Evolutionary conservation across 2,329 filamentous ascomycete species (phyloP).

Genomic region (Endoconidiophora laricicola): DNA sequence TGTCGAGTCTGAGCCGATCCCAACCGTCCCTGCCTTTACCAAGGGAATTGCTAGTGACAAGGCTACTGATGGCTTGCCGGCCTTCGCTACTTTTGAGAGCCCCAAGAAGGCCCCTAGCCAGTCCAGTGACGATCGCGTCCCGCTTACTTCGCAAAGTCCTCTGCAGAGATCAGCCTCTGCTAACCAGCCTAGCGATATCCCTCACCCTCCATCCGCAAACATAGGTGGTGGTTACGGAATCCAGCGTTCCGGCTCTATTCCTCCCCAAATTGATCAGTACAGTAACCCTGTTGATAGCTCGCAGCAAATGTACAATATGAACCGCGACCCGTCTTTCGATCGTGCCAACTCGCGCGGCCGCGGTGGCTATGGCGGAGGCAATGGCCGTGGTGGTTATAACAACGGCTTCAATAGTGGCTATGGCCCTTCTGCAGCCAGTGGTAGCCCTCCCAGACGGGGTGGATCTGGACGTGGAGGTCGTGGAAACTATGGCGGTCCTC

Average conservation of each 20-base stretch:
- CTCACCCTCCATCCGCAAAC: conserved; percentile 14
- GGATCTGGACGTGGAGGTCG: conserved; percentile 26
- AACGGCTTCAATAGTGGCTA: conserved; percentile 16
- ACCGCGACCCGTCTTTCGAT: conserved; percentile 25
- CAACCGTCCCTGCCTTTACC: conserved; percentile 33
- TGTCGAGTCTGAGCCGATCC: conserved; percentile 36
- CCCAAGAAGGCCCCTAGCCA: conserved; percentile 31
- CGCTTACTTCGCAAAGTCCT: conserved; percentile 49
- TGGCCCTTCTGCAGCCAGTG: conserved; percentile 13
- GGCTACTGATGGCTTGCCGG: conserved; percentile 29
- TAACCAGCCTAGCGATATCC: conserved; percentile 1
- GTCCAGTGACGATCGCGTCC: conserved; percentile 52
- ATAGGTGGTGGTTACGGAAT: conserved; percentile 21
- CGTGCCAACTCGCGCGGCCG: conserved; percentile 37
- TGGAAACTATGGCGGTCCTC: background rate
- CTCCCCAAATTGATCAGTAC: conserved; percentile 39
- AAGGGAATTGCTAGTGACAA: conserved; percentile 29
- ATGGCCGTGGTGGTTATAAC: conserved; percentile 32
- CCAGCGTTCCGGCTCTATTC: conserved; percentile 25
- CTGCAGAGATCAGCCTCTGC: conserved; percentile 33
- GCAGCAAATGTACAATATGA: background rate
- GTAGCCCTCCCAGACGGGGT: conserved; percentile 22
- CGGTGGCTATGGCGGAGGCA: conserved; percentile 33
- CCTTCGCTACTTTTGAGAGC: conserved; percentile 51
- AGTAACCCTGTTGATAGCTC: conserved; percentile 34